Conservation (phyloP, 306 rosid genomes). For the Malus asiatica region DNA sequence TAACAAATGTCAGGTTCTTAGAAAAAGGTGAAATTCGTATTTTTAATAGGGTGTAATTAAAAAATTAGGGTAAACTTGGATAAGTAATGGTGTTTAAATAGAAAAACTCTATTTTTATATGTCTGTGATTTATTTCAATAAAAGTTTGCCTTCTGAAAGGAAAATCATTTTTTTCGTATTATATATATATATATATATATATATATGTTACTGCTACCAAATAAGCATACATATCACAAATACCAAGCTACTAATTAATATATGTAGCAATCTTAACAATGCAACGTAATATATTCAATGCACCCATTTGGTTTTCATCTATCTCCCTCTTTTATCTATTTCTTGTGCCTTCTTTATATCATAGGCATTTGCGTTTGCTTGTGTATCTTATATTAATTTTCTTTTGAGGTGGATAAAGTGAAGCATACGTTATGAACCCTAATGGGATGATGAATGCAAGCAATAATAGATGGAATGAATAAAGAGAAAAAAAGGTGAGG, state of each 20-base stretch:
- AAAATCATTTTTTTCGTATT: neutral
- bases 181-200: too few relatives aligned
- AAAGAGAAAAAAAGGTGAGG: slow-evolving; percentile 4
- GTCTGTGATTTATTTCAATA: neutral
- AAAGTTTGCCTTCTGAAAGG: neutral
- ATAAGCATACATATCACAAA: neutral
- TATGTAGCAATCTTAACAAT: neutral
- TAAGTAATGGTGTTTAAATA: too few relatives aligned
- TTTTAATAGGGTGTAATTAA: too few relatives aligned
- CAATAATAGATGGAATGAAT: slow-evolving; percentile 39
- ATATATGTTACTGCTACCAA: neutral
- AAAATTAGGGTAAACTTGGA: too few relatives aligned
- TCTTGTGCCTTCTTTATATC: neutral
- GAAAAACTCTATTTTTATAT: too few relatives aligned
- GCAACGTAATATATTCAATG: neutral
- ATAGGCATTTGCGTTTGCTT: neutral
- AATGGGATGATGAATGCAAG: slow-evolving; percentile 41
- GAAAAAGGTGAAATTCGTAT: too few relatives aligned
- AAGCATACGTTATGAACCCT: neutral
- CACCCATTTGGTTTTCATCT: neutral
- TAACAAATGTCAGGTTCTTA: too few relatives aligned
- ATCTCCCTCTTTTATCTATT: neutral
- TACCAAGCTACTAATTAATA: neutral
- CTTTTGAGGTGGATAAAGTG: slow-evolving; percentile 40
- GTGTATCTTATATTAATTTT: slow-evolving; percentile 22